These are phyloP conservation scores for Epichloe amarillans DNA, from an alignment of 2,329 filamentous ascomycete species.

Conservation along the genomic window DNA sequence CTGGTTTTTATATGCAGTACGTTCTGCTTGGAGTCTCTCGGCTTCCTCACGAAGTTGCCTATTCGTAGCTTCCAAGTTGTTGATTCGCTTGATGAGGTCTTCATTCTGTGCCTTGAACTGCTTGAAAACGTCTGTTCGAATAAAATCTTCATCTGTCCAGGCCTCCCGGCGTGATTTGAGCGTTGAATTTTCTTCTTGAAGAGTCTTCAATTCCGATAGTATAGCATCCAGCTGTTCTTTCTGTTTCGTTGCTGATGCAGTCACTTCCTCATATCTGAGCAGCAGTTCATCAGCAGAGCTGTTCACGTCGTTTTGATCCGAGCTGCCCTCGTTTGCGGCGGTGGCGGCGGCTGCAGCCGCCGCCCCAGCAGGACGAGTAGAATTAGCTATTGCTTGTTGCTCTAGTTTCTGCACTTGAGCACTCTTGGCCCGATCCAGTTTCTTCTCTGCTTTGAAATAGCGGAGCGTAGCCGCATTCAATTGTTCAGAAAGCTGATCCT, in stretches of 20 bases:
- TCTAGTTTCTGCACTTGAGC: slow-evolving; percentile 83
- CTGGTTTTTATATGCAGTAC: slow-evolving; percentile 67
- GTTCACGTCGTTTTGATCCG: slow-evolving; percentile 37
- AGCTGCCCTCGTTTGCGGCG: slow-evolving; percentile 30
- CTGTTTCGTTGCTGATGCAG: slow-evolving; percentile 65
- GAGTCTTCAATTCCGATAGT: slow-evolving; percentile 58
- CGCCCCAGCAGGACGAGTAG: slow-evolving; percentile 30
- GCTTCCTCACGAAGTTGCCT: slow-evolving; percentile 73
- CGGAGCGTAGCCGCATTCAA: slow-evolving; percentile 79
- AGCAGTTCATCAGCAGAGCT: slow-evolving; percentile 54
- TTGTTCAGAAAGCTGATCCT: slow-evolving; percentile 73
- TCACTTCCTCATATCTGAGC: slow-evolving; percentile 62
- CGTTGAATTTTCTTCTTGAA: slow-evolving; percentile 68
- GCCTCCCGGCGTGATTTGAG: slow-evolving; percentile 55
- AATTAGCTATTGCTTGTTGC: slow-evolving; percentile 68
- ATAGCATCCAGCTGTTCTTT: slow-evolving; percentile 78
- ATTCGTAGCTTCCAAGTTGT: slow-evolving; percentile 81
- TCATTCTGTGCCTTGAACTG: slow-evolving; percentile 81
- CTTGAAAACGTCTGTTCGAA: slow-evolving; percentile 87
- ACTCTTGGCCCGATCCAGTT: slow-evolving; percentile 79
- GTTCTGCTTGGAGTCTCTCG: slow-evolving; percentile 71
- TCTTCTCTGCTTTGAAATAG: slow-evolving; percentile 93
- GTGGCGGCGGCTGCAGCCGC: slow-evolving; percentile 2
- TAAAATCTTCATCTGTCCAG: slow-evolving; percentile 83
- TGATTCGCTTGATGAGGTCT: slow-evolving; percentile 82